Percentiles rank a stretch among this genome's conserved stretches.
Evolutionary conservation across 345 rosid species (phyloP).

Genomic region (Syzygium oleosum): DNA sequence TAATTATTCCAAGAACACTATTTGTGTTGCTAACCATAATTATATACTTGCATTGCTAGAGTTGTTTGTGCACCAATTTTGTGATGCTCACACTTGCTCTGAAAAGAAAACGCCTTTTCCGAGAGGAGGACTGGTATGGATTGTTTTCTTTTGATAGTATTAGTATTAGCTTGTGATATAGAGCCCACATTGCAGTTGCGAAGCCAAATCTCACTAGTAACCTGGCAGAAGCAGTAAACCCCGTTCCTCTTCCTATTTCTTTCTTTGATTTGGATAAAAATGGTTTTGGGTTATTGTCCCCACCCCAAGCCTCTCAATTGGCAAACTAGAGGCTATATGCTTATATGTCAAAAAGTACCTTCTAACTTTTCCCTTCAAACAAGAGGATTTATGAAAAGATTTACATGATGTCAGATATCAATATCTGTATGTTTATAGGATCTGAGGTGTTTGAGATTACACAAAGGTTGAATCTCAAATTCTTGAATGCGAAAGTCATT

Average conservation of each 20-base stretch:
- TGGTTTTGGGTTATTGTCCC: neutral
- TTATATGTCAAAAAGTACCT: neutral
- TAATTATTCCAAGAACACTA: neutral
- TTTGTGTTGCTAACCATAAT: constrained; percentile 2
- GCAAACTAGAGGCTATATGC: neutral
- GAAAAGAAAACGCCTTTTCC: constrained; percentile 56
- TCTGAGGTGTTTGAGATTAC: neutral
- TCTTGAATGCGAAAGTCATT: neutral
- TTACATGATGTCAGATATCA: neutral
- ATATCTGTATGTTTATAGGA: neutral
- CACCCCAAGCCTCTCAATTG: neutral
- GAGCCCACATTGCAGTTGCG: neutral
- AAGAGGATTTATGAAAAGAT: neutral
- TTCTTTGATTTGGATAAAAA: neutral
- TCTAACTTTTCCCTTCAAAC: neutral
- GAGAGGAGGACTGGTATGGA: constrained; percentile 70
- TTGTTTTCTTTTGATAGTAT: neutral
- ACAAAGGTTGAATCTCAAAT: neutral
- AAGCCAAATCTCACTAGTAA: neutral
- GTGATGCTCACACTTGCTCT: constrained; percentile 85
- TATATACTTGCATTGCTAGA: constrained; percentile 33
- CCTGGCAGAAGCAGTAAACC: neutral
- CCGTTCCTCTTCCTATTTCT: neutral
- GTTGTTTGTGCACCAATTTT: constrained; percentile 78
- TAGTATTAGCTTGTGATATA: neutral